Evolutionary conservation across 1,284 basidiomycete genomes (phyloP).

Genomic region (Trametes polyzona): DNA sequence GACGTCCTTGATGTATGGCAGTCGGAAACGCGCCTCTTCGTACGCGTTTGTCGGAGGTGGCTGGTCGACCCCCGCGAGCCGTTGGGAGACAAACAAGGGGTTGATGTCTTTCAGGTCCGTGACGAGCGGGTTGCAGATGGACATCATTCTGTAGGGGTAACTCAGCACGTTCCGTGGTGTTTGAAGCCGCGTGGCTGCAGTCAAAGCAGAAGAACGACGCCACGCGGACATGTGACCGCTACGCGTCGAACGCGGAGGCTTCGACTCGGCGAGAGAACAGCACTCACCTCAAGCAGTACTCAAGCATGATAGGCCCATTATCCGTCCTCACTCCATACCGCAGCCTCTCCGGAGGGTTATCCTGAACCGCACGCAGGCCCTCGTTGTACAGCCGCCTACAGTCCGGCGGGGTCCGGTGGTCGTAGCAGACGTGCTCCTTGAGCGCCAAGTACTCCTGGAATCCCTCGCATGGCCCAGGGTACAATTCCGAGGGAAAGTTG

Average conservation of each 20-base stretch:
- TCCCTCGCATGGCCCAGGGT: not conserved
- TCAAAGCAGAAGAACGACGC: no score
- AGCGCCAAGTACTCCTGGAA: slow-evolving; percentile 9
- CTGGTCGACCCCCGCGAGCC: not conserved
- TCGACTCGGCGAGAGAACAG: no score
- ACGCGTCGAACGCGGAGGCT: no score
- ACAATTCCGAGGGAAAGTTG: not conserved
- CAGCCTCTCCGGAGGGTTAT: not conserved
- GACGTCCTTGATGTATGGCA: not conserved
- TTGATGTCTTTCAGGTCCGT: not conserved
- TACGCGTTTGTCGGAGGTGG: not conserved
- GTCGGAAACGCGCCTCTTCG: not conserved
- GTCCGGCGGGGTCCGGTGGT: slow-evolving; percentile 2
- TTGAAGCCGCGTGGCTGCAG: no score
- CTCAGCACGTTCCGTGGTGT: no score
- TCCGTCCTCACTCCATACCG: not conserved
- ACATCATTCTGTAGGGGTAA: not conserved
- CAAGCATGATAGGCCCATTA: slow-evolving; percentile 9
- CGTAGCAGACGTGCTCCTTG: slow-evolving; percentile 8
- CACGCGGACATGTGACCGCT: no score
- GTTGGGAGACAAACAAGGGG: not conserved
- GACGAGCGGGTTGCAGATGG: not conserved
- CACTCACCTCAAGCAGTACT: slow-evolving; percentile 3
- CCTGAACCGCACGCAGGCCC: not conserved
- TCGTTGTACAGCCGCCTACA: not conserved